Percentiles rank a stretch among this genome's conserved stretches.
These are phyloP conservation scores for Graphiopsis chlorocephala DNA, from an alignment of 2,329 filamentous ascomycete genomes.

Conservation along the genomic window DNA sequence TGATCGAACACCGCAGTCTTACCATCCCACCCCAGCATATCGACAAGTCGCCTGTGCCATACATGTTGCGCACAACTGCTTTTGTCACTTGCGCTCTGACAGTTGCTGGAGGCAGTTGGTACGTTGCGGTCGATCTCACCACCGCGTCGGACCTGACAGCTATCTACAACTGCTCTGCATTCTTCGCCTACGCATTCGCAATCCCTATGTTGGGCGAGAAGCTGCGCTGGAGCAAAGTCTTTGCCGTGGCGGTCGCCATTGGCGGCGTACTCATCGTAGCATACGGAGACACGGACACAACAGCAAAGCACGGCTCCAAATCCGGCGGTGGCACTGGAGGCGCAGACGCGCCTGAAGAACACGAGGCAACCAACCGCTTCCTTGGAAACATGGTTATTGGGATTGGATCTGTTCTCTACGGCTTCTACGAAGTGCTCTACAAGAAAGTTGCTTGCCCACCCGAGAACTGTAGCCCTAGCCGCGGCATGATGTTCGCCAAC, in stretches of 20 bases:
- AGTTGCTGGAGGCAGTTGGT: conserved; percentile 90
- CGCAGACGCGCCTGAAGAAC: conserved; percentile 42
- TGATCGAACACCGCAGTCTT: conserved; percentile 79
- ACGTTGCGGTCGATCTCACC: conserved; percentile 88
- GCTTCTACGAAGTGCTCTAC: conserved; percentile 95
- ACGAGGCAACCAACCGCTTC: conserved; percentile 65
- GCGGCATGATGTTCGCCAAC: conserved; percentile 95
- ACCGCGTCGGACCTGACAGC: conserved; percentile 91
- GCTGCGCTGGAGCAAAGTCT: conserved; percentile 76
- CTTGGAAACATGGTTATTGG: conserved; percentile 91
- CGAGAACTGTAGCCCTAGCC: conserved; percentile 76
- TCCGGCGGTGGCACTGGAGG: conserved; percentile 54
- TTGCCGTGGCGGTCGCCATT: conserved; percentile 85
- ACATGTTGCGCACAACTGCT: conserved; percentile 75
- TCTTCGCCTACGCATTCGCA: conserved; percentile 97
- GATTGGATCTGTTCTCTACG: conserved; percentile 85
- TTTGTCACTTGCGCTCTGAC: conserved; percentile 84
- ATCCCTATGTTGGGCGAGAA: conserved; percentile 86
- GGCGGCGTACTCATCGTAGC: conserved; percentile 89
- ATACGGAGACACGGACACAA: conserved; percentile 67
- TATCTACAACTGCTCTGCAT: conserved; percentile 98
- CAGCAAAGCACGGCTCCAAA: conserved; percentile 53
- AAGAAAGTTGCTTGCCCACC: conserved; percentile 91
- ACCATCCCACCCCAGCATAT: conserved; percentile 54
- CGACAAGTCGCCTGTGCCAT: conserved; percentile 59